A percentile compares a stretch with the other conserved stretches of the same genome.
These are phyloP conservation scores for Fusarium sp. DNA, from an alignment of 2,329 filamentous ascomycete species.

Conservation along the genomic window DNA sequence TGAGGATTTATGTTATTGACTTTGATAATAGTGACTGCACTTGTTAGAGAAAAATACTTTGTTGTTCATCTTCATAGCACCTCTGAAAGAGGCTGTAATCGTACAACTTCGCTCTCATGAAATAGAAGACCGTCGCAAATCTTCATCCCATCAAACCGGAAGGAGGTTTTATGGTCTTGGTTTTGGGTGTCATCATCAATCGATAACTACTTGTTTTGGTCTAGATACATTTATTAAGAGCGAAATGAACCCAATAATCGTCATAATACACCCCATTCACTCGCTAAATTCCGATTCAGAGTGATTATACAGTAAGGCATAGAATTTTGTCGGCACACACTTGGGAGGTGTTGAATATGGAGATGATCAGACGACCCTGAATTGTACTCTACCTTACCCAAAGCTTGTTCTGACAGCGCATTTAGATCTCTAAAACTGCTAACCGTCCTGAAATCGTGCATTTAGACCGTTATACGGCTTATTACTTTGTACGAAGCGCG, in stretches of 20 bases:
- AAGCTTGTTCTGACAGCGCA: neutral
- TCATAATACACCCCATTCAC: neutral
- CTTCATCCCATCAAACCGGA: neutral
- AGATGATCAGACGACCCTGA: neutral
- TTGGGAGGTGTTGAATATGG: neutral
- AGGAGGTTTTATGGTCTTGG: neutral
- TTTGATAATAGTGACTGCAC: neutral
- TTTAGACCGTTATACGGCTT: neutral
- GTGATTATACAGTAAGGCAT: neutral
- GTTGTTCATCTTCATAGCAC: neutral
- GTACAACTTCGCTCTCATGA: neutral
- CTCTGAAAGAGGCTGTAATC: neutral
- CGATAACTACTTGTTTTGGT: neutral
- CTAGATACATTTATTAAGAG: neutral
- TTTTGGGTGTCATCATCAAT: neutral
- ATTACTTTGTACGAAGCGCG: neutral
- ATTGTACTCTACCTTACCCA: neutral
- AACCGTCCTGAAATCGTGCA: neutral
- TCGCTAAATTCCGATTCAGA: neutral
- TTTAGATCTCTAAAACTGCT: neutral
- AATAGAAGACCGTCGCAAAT: neutral
- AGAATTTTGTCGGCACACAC: neutral
- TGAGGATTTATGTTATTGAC: neutral
- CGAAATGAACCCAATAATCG: neutral
- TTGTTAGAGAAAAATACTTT: neutral